Percentiles rank a stretch among this genome's conserved stretches.
These are phyloP conservation scores for Acanthamoeba lenticulata DNA, from an alignment of 208 protist genomes.

Conservation along the genomic window DNA sequence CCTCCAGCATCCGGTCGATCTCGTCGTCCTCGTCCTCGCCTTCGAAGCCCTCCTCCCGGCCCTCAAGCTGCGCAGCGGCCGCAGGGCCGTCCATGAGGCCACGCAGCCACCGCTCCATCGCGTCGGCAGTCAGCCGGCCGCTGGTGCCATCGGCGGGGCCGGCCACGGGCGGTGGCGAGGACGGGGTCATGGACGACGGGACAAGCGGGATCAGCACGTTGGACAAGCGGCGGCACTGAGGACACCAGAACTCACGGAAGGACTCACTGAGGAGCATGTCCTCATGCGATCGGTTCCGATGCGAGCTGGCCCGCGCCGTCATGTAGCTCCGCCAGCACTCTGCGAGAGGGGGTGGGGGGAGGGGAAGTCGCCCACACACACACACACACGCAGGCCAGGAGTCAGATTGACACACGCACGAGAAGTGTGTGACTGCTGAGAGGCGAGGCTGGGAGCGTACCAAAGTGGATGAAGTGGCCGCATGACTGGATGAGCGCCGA, in stretches of 20 bases:
- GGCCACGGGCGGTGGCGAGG: background rate
- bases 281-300: background rate
- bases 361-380: no score
- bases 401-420: no score
- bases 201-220: constrained; percentile 40
- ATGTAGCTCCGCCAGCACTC: constrained; percentile 14
- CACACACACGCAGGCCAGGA: background rate
- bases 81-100: background rate
- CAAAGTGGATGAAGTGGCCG: constrained; percentile 40
- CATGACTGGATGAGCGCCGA: constrained; percentile 13
- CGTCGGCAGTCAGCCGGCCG: background rate
- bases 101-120: background rate
- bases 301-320: background rate
- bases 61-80: background rate
- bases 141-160: background rate
- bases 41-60: background rate
- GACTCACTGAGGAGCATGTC: constrained; percentile 33
- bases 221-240: constrained; percentile 7
- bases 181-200: background rate
- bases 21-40: background rate
- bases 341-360: background rate
- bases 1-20: background rate
- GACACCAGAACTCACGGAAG: constrained; percentile 42
- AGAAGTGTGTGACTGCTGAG: no score
- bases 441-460: background rate